phyloP scores from a whole-genome alignment of 1,284 basidiomycete genomes.

The Ustilago loliicola region DNA sequence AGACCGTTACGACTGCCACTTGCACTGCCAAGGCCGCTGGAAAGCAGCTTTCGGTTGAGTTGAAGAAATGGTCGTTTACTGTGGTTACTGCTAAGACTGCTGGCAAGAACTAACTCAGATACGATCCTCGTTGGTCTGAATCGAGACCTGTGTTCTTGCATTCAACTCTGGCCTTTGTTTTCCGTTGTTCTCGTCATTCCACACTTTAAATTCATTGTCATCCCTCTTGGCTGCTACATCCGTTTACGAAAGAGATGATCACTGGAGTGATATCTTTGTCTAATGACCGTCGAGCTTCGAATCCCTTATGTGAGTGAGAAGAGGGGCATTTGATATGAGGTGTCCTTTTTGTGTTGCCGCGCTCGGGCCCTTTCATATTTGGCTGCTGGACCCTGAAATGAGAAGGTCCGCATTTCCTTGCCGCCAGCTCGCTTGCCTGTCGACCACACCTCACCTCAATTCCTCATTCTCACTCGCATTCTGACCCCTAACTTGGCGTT shows the following conservation, averaged over 20 bases:
- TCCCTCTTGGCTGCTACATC: too few relatives aligned
- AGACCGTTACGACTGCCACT: conserved; percentile 17
- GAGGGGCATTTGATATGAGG: too few relatives aligned
- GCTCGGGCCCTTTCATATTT: conserved; percentile 14
- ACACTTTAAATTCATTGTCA: too few relatives aligned
- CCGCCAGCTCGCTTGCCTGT: background rate
- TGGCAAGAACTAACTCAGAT: background rate
- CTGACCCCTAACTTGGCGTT: background rate
- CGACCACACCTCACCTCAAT: background rate
- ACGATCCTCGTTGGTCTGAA: background rate
- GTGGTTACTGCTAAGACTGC: conserved; percentile 19
- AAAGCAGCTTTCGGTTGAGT: background rate
- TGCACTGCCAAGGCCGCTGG: conserved; percentile 18
- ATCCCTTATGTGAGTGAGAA: too few relatives aligned
- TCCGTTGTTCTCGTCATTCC: background rate
- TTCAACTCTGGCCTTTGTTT: too few relatives aligned
- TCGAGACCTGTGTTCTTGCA: background rate
- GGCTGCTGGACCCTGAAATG: conserved; percentile 28
- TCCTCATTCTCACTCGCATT: background rate
- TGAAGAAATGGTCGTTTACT: conserved; percentile 47
- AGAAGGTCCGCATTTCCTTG: background rate
- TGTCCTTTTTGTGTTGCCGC: background rate
- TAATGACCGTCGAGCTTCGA: too few relatives aligned
- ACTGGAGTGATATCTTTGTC: too few relatives aligned
- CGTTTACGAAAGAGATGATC: too few relatives aligned